These are phyloP conservation scores for Mollisiaceae sp. DNA, from an alignment of 2,329 filamentous ascomycete genomes.

Conservation along the genomic window DNA sequence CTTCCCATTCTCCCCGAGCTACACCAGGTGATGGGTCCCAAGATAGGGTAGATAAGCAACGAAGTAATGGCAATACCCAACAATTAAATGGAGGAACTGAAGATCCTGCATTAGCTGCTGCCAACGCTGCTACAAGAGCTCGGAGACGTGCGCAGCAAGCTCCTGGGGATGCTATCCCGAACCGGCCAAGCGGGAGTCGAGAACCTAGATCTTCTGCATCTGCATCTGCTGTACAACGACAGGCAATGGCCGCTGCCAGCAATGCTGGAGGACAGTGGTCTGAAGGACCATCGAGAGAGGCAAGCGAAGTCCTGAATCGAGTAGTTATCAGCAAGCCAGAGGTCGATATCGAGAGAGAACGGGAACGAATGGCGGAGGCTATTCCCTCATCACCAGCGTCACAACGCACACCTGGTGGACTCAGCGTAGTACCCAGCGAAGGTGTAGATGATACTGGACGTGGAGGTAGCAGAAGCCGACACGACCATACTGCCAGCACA, in stretches of 20 bases:
- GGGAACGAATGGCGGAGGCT: conserved; percentile 70
- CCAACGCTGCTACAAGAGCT: conserved; percentile 49
- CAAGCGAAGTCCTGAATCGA: conserved; percentile 78
- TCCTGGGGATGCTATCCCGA: conserved; percentile 50
- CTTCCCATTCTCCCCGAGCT: conserved; percentile 33
- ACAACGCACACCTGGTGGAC: conserved; percentile 51
- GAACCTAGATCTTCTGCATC: conserved; percentile 46
- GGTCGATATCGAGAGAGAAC: conserved; percentile 73
- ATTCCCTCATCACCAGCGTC: conserved; percentile 49
- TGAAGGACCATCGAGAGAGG: conserved; percentile 71
- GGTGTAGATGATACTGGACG: conserved; percentile 50
- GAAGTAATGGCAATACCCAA: conserved; percentile 47
- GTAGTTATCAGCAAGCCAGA: conserved; percentile 78
- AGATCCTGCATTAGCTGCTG: conserved; percentile 43
- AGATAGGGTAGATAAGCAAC: conserved; percentile 40
- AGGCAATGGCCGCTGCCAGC: conserved; percentile 45
- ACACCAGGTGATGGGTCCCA: conserved; percentile 35
- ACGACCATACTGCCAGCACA: conserved; percentile 55
- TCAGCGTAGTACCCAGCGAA: conserved; percentile 55
- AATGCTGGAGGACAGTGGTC: conserved; percentile 52
- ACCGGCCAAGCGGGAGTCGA: conserved; percentile 47
- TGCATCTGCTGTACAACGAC: conserved; percentile 40
- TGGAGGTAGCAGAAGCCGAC: conserved; percentile 57
- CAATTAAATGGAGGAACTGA: conserved; percentile 47
- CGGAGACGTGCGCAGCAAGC: conserved; percentile 53